Percentiles rank a stretch among this genome's conserved stretches.
Evolutionary conservation across 2,329 filamentous ascomycete species (phyloP).

Genomic region (Rosellinia necatrix): DNA sequence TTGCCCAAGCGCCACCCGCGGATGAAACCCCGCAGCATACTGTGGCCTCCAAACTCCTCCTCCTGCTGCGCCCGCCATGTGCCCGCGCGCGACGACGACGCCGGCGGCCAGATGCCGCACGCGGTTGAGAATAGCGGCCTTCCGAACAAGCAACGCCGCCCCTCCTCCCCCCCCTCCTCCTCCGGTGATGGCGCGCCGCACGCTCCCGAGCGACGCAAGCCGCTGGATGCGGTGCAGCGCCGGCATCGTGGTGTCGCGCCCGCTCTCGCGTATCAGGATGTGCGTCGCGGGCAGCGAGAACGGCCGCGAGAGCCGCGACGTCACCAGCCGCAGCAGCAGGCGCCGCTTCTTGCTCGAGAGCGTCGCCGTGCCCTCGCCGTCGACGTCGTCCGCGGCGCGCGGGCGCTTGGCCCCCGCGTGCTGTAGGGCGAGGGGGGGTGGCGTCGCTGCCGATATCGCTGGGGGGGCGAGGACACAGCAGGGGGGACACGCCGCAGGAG

Average conservation of each 20-base stretch:
- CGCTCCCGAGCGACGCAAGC: slow-evolving; percentile 48
- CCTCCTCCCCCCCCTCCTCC: too few relatives aligned
- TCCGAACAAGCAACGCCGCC: slow-evolving; percentile 63
- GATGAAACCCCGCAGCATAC: slow-evolving; percentile 33
- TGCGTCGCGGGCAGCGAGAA: slow-evolving; percentile 73
- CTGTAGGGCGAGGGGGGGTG: background rate
- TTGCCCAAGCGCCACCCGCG: slow-evolving; percentile 1
- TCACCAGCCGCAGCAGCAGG: slow-evolving; percentile 66
- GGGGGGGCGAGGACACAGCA: too few relatives aligned
- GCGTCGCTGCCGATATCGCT: background rate
- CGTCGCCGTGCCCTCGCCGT: slow-evolving; percentile 57
- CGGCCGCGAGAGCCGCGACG: slow-evolving; percentile 70
- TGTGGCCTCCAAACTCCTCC: slow-evolving; percentile 38
- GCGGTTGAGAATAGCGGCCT: slow-evolving; percentile 69
- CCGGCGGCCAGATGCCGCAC: slow-evolving; percentile 53
- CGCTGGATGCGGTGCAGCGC: slow-evolving; percentile 50
- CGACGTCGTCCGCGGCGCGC: slow-evolving; percentile 61
- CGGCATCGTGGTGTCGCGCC: slow-evolving; percentile 48
- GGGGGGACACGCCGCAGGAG: too few relatives aligned
- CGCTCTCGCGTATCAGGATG: slow-evolving; percentile 65
- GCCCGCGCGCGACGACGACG: slow-evolving; percentile 41
- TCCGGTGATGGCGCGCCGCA: slow-evolving; percentile 51
- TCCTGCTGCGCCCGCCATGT: too few relatives aligned
- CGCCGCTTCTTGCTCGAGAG: slow-evolving; percentile 69
- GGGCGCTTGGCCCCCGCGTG: slow-evolving; percentile 49